Base-by-base conservation (phyloP, 1,284 basidiomycete species). In the Coriolopsis trogii region DNA sequence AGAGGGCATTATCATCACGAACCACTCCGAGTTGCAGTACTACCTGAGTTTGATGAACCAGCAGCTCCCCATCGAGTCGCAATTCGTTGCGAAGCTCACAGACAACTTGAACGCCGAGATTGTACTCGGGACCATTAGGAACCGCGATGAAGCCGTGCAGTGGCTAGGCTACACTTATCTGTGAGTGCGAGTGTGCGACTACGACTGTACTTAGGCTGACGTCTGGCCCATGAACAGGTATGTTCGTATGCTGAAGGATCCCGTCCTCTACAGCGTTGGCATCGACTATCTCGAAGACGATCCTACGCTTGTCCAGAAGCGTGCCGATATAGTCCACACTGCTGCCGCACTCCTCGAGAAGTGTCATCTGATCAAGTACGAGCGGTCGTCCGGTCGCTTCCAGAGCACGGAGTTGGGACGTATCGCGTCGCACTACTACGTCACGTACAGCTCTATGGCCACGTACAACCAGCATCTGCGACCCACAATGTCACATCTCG, bases 51-150 rank as follows among this genome's bases (percentile, higher is more conserved):
- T 98, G 70, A 76, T 96, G 76, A 98, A 97, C 67, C 93, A 95
- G 73, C 95, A 98, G 67, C 79, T 97, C 6, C 97, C 97, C 1
- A 99, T 99, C 68, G 96, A 99, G 73, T 91, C 87, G 23, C 97
- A 99, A 73, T 92, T 98, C 61, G 93, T 99, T 24, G 79, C 87
- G 29, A 93, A 91, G 68, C 78, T 99, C 59, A 93, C 94, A 18
- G 97, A 99, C 70, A 98, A 98, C 67, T 75, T 99, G 62, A 99
- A 99, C 68, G 97, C 95, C 16, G 97, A 99, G 74, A 93, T 99
- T 42, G 97, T 99, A 0, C 79, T 98, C 12, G 97, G 97, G 12
- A 96, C 93, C 0, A 89, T 99, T 46, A 80, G 96, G 58, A 99
- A 98, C 70, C 80, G 94, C 24, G 95, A 99, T 64, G 96, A 99